A percentile compares a stretch with the other conserved stretches of the same genome.
These are phyloP conservation scores for Paecilomyces sp. DNA, from an alignment of 2,329 filamentous ascomycete genomes.

Conservation along the genomic window DNA sequence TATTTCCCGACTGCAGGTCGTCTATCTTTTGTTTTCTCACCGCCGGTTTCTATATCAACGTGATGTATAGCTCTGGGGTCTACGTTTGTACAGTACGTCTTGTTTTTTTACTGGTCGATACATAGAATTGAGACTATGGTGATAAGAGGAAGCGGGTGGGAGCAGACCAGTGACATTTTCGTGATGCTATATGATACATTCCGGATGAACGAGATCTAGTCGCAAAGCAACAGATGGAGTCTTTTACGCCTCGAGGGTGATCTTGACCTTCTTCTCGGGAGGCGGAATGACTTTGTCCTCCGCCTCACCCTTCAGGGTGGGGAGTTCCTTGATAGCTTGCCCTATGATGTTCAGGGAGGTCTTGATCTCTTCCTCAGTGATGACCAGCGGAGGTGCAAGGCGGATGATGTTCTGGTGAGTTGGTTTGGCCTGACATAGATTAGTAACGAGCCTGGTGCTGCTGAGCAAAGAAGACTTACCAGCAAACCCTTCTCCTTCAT, in stretches of 20 bases:
- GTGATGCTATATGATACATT: background rate
- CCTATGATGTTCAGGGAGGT: constrained; percentile 72
- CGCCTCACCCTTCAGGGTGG: constrained; percentile 53
- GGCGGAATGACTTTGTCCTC: constrained; percentile 51
- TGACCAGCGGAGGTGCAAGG: constrained; percentile 91
- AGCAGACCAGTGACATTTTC: background rate
- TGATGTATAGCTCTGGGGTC: background rate
- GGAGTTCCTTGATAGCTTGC: constrained; percentile 74
- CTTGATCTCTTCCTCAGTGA: constrained; percentile 78
- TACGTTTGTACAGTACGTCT: background rate
- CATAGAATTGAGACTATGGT: background rate
- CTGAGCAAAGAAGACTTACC: constrained; percentile 47
- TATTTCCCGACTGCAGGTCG: background rate
- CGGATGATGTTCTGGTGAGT: constrained; percentile 98
- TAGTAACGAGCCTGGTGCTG: constrained; percentile 7
- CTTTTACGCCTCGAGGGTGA: constrained; percentile 50
- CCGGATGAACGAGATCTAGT: background rate
- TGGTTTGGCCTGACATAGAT: constrained; percentile 70
- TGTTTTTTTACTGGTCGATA: background rate
- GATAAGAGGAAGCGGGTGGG: background rate
- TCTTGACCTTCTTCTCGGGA: constrained; percentile 56
- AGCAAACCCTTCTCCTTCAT: constrained; percentile 92
- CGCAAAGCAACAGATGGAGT: background rate
- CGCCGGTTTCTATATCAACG: background rate
- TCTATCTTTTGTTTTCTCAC: background rate